Base-by-base conservation (phyloP, 352 stramenopile genomes). In the Phytopythium helicoides region DNA sequence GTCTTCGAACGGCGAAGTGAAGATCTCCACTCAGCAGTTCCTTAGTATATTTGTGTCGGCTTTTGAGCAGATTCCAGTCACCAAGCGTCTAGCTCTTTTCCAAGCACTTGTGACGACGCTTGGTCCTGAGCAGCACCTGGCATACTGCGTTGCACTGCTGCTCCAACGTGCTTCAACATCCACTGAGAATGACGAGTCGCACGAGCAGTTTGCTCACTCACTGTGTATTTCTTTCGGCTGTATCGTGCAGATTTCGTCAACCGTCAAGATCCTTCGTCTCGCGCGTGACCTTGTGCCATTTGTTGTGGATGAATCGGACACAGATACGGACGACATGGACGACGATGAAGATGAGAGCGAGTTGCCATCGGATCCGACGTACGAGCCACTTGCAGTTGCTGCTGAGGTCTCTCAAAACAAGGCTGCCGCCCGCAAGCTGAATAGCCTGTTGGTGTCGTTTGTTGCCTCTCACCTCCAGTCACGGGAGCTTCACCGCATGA, bases 31-130 rank as follows among this genome's bases (percentile, higher is more conserved):
- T 16, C 79, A 92, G 64, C 73, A 87, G 45, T 92, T 94, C 36
- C 76, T 95, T 38, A 57, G 64, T 21, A 64, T 92, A 8, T 92
- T 95, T 52, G 86, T 93, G 2, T 64, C 85, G 40, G 75, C 81
- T 7, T 92, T 83, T 47, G 71, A 81, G 25, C 68, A 86, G 44
- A 82, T 95, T 31, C 79, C 81, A 10, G 58, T 66, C 22, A 66
- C 62, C 15, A 86, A 85, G 38, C 79, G 81, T 22, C 59, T 69
- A 21, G 44, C 69, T 44, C 54, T 95, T 11, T 95, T 92, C 37
- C 48, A 80, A n/a, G 62, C 89, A 22, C 59, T 95, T 12, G 60
- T 93, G 18, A 44, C 61, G 47, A 62, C 72, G 22, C 65, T 95
- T 5, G 81, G 81, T 19, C 56, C 48, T 12, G 58, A 86, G 15